Percentiles rank a stretch among this genome's conserved stretches.
phyloP scores from a whole-genome alignment of 805 yeast genomes.

The Ogataea methylovora region DNA sequence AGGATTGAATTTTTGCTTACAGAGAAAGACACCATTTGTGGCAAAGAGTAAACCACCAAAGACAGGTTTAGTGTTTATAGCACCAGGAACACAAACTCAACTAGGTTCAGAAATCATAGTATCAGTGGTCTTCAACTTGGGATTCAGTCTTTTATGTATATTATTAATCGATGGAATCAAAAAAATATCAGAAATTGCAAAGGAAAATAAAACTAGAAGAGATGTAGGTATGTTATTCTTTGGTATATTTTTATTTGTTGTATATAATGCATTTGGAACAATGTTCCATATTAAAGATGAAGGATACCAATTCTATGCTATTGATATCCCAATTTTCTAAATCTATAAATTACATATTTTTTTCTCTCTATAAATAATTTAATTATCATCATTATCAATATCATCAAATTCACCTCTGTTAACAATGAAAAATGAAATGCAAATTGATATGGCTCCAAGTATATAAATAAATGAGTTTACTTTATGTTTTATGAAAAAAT shows the following conservation, averaged over 20 bases:
- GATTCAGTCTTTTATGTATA: constrained; percentile 35
- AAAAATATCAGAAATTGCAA: neutral
- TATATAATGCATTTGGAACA: constrained; percentile 35
- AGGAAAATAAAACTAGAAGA: constrained; percentile 1
- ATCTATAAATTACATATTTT: neutral
- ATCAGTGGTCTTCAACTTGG: constrained; percentile 42
- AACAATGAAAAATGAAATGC: constrained; percentile 75
- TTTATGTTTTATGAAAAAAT: constrained; percentile 63
- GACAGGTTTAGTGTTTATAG: constrained; percentile 38
- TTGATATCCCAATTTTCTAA: neutral
- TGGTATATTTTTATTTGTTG: constrained; percentile 25
- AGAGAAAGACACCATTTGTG: constrained; percentile 55
- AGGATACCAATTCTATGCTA: constrained; percentile 37
- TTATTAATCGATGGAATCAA: constrained; percentile 24
- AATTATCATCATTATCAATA: constrained; percentile 3
- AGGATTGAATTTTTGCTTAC: constrained; percentile 60
- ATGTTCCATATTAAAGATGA: constrained; percentile 38
- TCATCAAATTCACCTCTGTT: constrained; percentile 74
- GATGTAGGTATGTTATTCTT: constrained; percentile 14
- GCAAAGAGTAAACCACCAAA: constrained; percentile 42
- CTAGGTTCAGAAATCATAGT: constrained; percentile 61
- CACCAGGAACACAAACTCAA: constrained; percentile 63
- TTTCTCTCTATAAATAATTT: neutral
- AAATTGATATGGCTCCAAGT: constrained; percentile 74
- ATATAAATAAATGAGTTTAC: constrained; percentile 55